These are phyloP conservation scores for Venturia carpophila DNA, from an alignment of 2,329 filamentous ascomycete genomes.

Conservation along the genomic window DNA sequence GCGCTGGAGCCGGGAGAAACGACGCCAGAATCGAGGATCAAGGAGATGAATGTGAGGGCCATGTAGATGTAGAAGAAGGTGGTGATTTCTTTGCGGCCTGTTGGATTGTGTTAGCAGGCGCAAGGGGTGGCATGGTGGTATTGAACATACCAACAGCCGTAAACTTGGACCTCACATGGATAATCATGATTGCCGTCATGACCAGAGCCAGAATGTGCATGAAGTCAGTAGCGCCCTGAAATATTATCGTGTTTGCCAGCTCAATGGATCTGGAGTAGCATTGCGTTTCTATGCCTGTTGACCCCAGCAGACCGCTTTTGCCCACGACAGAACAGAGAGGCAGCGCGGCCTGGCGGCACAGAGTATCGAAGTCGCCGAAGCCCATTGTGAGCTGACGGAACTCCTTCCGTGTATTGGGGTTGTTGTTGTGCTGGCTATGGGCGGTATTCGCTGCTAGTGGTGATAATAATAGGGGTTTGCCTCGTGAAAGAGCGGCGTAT, in stretches of 20 bases:
- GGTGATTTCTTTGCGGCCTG: constrained; percentile 63
- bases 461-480: neutral
- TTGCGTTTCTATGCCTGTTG: constrained; percentile 72
- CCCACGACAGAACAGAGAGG: constrained; percentile 85
- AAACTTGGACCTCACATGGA: constrained; percentile 95
- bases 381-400: constrained; percentile 45
- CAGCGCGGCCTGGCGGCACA: constrained; percentile 78
- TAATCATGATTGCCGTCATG: constrained; percentile 96
- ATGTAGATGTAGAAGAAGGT: constrained; percentile 98
- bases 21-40: constrained; percentile 88
- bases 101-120: neutral
- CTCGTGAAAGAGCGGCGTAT: neutral
- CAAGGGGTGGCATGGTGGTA: neutral
- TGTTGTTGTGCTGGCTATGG: neutral
- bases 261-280: constrained; percentile 96
- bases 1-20: constrained; percentile 71
- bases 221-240: constrained; percentile 82
- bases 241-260: constrained; percentile 96
- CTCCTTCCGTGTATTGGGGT: neutral
- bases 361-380: constrained; percentile 81
- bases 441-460: neutral
- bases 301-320: constrained; percentile 57
- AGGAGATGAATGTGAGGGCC: constrained; percentile 77
- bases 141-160: constrained; percentile 76
- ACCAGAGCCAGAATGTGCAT: constrained; percentile 84